A percentile compares a stretch with the other conserved stretches of the same genome.
Evolutionary conservation across 768 basidiomycete species (phyloP).

Genomic region (Paxillus ammoniavirescens): DNA sequence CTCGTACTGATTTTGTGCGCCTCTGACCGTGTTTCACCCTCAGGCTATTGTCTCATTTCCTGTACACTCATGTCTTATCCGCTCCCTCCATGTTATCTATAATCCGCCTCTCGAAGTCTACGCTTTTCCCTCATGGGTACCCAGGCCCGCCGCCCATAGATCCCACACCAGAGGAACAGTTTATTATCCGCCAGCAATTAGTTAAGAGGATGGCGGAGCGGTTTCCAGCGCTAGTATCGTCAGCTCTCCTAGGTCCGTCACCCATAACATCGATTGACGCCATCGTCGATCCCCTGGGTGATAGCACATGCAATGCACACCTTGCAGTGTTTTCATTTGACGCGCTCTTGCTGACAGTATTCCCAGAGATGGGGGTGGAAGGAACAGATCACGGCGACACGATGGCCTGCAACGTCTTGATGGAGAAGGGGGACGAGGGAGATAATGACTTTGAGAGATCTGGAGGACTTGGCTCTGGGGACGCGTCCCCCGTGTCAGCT

Average conservation of each 20-base stretch:
- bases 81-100: slow-evolving; percentile 51
- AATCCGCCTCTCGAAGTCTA: slow-evolving; percentile 57
- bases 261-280: slow-evolving; percentile 47
- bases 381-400: background rate
- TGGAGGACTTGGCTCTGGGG: background rate
- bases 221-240: slow-evolving; percentile 39
- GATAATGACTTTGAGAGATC: background rate
- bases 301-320: slow-evolving; percentile 74
- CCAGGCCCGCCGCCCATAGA: slow-evolving; percentile 72
- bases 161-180: slow-evolving; percentile 77
- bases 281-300: slow-evolving; percentile 61
- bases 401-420: background rate
- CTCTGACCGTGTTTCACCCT: slow-evolving; percentile 8
- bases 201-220: slow-evolving; percentile 38
- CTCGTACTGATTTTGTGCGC: background rate
- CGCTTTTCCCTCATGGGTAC: slow-evolving; percentile 88
- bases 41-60: slow-evolving; percentile 69
- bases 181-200: slow-evolving; percentile 45
- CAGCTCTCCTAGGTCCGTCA: slow-evolving; percentile 55
- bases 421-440: slow-evolving; percentile 1
- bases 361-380: slow-evolving; percentile 69
- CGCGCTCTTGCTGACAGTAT: slow-evolving; percentile 61
- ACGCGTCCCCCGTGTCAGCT: background rate
- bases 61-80: slow-evolving; percentile 54
- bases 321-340: slow-evolving; percentile 75